Percentiles rank a stretch among this genome's conserved stretches.
phyloP scores from a whole-genome alignment of 345 rosid genomes.

The Eucalyptus cloeziana region DNA sequence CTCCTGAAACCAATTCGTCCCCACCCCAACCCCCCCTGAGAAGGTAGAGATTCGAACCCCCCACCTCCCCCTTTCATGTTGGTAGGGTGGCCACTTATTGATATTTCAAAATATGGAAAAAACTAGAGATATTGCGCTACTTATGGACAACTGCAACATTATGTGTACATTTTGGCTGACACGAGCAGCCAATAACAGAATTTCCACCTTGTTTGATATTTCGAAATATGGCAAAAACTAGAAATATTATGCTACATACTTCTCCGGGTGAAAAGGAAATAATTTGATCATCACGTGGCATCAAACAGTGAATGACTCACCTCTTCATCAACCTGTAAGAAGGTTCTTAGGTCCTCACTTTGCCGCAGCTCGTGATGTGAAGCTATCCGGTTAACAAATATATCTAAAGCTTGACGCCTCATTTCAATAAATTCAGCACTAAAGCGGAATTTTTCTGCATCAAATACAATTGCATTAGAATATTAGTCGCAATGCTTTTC shows the following conservation, averaged over 20 bases:
- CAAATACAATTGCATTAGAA: not conserved
- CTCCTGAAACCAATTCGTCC: no score
- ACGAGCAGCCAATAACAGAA: not conserved
- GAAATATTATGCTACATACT: not conserved
- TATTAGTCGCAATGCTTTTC: not conserved
- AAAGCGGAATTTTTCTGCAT: slow-evolving; percentile 91
- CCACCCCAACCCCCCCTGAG: no score
- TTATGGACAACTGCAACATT: not conserved
- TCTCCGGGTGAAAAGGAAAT: not conserved
- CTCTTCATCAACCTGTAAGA: slow-evolving; percentile 98
- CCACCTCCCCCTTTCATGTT: no score
- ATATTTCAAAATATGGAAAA: not conserved
- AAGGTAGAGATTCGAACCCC: no score
- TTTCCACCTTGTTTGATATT: not conserved
- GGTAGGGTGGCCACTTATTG: no score
- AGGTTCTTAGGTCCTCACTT: slow-evolving; percentile 90
- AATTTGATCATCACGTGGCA: not conserved
- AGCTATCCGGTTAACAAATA: slow-evolving; percentile 87
- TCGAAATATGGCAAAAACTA: not conserved
- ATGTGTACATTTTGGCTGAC: not conserved
- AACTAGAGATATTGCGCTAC: not conserved
- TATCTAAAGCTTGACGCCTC: slow-evolving; percentile 86
- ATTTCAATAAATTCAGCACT: slow-evolving; percentile 97
- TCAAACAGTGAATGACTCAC: slow-evolving; percentile 13
- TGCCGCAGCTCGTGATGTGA: slow-evolving; percentile 77